Evolutionary conservation across 2,329 filamentous ascomycete genomes (phyloP).

Genomic region (Hypoxylon sp.): DNA sequence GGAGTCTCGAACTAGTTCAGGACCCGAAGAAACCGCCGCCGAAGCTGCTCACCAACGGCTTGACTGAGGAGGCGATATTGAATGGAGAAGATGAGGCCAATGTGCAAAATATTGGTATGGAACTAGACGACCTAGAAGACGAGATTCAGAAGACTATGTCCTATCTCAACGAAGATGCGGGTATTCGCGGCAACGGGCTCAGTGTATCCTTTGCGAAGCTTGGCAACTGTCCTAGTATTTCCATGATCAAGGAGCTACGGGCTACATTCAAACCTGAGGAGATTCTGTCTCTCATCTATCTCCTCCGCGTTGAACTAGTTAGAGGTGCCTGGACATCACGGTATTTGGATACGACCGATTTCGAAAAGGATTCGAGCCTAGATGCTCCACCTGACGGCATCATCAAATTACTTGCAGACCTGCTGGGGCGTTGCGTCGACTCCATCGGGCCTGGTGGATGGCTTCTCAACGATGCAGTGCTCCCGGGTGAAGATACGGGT

Average conservation of each 20-base stretch:
- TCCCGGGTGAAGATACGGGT: conserved; percentile 68
- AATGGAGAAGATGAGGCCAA: conserved; percentile 51
- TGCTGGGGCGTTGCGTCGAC: conserved; percentile 81
- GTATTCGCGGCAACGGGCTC: conserved; percentile 73
- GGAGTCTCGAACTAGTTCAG: conserved; percentile 74
- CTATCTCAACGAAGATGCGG: conserved; percentile 75
- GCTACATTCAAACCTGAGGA: conserved; percentile 75
- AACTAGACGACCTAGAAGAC: conserved; percentile 72
- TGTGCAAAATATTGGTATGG: conserved; percentile 60
- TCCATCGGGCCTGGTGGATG: conserved; percentile 81
- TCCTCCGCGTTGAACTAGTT: conserved; percentile 80
- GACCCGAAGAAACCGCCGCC: conserved; percentile 57
- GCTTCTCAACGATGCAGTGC: conserved; percentile 73
- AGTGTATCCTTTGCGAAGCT: conserved; percentile 79
- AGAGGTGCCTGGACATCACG: conserved; percentile 82
- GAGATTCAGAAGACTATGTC: conserved; percentile 78
- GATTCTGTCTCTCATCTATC: conserved; percentile 78
- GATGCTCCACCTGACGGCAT: conserved; percentile 74
- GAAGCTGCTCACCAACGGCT: conserved; percentile 52
- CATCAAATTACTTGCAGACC: conserved; percentile 78
- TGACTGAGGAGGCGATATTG: conserved; percentile 44
- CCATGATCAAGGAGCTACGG: conserved; percentile 75
- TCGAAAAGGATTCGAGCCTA: conserved; percentile 62
- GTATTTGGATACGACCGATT: conserved; percentile 73
- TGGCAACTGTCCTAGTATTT: conserved; percentile 72